Evolutionary conservation across 768 basidiomycete genomes (phyloP).

Genomic region (Kwoniella newhampshirensis): DNA sequence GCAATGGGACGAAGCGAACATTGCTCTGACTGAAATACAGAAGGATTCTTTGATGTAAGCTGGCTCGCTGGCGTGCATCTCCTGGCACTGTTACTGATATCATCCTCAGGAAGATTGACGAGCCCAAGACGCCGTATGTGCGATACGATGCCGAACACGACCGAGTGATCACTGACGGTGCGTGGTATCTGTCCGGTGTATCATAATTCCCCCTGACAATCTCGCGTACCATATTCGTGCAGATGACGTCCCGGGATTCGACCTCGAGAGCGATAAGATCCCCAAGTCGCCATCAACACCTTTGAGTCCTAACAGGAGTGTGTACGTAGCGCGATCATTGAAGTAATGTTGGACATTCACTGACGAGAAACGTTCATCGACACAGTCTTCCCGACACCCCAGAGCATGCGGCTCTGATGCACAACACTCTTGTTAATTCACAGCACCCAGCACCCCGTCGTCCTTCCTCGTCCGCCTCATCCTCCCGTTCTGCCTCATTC

Average conservation of each 20-base stretch:
- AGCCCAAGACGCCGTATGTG: conserved; percentile 96
- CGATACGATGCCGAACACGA: conserved; percentile 55
- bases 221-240: conserved; percentile 3
- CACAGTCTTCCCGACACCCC: conserved; percentile 20
- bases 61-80: neutral
- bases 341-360: neutral
- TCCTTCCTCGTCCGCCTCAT: conserved; percentile 27
- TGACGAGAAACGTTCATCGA: conserved; percentile 2
- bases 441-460: conserved; percentile 19
- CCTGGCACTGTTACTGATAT: neutral
- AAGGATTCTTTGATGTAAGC: conserved; percentile 84
- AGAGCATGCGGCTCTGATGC: conserved; percentile 5
- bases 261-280: conserved; percentile 58
- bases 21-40: conserved; percentile 85
- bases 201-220: no score
- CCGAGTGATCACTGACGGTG: conserved; percentile 61
- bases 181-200: no score
- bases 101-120: conserved; percentile 72
- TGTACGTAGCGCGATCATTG: conserved; percentile 39
- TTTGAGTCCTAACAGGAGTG: conserved; percentile 50
- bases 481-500: conserved; percentile 48
- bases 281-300: conserved; percentile 60
- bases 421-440: conserved; percentile 19
- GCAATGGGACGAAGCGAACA: conserved; percentile 94
- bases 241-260: conserved; percentile 78